Evolutionary conservation across 345 rosid species (phyloP), one percentile per base, ranked within the genome.

Genomic region (Limnanthes douglasii): DNA sequence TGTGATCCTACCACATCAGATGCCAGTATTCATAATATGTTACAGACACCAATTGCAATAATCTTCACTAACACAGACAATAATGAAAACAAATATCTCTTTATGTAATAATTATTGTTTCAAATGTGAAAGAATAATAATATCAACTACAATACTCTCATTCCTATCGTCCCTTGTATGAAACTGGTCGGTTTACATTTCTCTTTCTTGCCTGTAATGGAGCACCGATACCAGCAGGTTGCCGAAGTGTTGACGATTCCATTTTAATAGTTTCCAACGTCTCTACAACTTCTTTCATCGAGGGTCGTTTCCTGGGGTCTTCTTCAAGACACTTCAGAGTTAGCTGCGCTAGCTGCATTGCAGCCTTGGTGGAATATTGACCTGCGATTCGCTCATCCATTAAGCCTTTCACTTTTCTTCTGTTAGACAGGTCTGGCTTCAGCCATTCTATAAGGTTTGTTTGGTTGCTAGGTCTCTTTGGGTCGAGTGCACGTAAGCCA

Each of bases 241-340:
- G n/a, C n/a, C n/a, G n/a, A n/a, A n/a, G n/a, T n/a, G n/a, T n/a
- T n/a, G n/a, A n/a, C n/a, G n/a, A n/a, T n/a, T n/a, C n/a, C n/a
- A n/a, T n/a, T n/a, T n/a, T n/a, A n/a, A n/a, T n/a, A n/a, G n/a
- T 17, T 42, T 30, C 50, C 3, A 86, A 57, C 0, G 19, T 53
- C 1, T 43, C 55, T 33, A 70, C 15, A 8, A 86, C 76, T 15
- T 77, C 43, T 5, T 54, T 62, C 94, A 86, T 86, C 4, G 73
- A 63, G 0, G 96, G 94, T 10, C 96, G 70, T 5, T 4, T 57
- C 50, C 37, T 78, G 0, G 70, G 94, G 3, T 86, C 92, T 2
- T 34, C 11, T 18, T 72, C 66, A 18, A 68, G 21, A 46, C 94
- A 86, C 10, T 31, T 32, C 0, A 50, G 17, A 5, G 77, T 50